phyloP scores from a whole-genome alignment of 2,329 filamentous ascomycete species.

The Colletotrichum coccodes region DNA sequence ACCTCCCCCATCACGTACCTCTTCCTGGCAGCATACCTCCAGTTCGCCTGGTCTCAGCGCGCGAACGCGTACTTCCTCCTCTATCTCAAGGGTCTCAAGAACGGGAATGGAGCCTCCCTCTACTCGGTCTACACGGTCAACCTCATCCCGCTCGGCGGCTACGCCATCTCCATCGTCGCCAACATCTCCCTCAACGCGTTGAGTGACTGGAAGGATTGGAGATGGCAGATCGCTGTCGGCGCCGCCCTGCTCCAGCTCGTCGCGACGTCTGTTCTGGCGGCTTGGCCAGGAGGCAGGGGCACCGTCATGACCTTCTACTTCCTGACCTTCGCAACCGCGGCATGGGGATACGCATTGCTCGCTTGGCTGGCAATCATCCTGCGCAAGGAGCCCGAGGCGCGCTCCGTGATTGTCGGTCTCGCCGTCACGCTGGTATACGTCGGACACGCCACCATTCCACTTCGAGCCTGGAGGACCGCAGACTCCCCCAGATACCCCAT shows the following conservation, averaged over 20 bases:
- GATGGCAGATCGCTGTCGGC: conserved; percentile 47
- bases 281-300: conserved; percentile 42
- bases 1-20: conserved; percentile 36
- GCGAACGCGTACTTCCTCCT: conserved; percentile 42
- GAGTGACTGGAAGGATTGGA: conserved; percentile 49
- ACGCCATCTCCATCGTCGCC: conserved; percentile 40
- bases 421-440: conserved; percentile 49
- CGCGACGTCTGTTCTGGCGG: conserved; percentile 43
- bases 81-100: conserved; percentile 36
- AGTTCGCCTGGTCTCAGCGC: conserved; percentile 40
- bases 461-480: conserved; percentile 44
- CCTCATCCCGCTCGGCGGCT: conserved; percentile 39
- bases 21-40: conserved; percentile 38
- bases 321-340: conserved; percentile 46
- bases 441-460: conserved; percentile 48
- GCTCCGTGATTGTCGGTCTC: conserved; percentile 46
- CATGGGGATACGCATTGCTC: conserved; percentile 42
- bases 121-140: conserved; percentile 40
- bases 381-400: conserved; percentile 43
- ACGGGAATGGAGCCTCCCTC: conserved; percentile 24
- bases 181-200: conserved; percentile 39
- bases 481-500: conserved; percentile 47
- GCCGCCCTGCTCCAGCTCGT: conserved; percentile 40
- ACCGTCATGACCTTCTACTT: conserved; percentile 47
- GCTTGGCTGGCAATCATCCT: conserved; percentile 43